A percentile compares a stretch with the other conserved stretches of the same genome.
Evolutionary conservation across 2,329 filamentous ascomycete genomes (phyloP).

Genomic region (Pseudomassariella vexata): DNA sequence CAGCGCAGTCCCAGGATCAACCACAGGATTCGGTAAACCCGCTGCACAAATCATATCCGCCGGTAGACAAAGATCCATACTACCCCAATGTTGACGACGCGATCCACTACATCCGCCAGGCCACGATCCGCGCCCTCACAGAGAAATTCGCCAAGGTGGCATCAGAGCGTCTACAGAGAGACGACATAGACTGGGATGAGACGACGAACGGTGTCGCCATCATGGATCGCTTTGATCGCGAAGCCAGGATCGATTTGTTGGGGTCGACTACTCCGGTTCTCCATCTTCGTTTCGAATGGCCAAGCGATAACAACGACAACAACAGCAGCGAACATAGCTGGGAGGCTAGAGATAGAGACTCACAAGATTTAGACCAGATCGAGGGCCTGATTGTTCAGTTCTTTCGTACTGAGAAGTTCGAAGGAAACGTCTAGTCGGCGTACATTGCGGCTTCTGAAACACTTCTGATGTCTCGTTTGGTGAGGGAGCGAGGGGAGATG

Average conservation of each 20-base stretch:
- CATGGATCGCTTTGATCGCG: conserved; percentile 10
- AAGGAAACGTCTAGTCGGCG: no score
- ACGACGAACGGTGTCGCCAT: conserved; percentile 16
- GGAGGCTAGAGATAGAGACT: no score
- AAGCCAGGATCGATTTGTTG: conserved; percentile 12
- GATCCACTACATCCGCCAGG: conserved; percentile 38
- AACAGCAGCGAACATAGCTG: no score
- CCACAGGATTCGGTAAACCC: conserved; percentile 15
- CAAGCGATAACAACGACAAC: background rate
- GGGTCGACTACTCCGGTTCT: conserved; percentile 1
- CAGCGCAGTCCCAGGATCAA: conserved; percentile 1
- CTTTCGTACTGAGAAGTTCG: conserved; percentile 6
- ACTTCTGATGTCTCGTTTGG: no score
- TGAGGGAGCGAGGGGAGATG: no score
- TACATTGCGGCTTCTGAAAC: no score
- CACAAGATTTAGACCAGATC: conserved; percentile 3
- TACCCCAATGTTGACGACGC: conserved; percentile 40
- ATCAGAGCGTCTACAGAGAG: conserved; percentile 9
- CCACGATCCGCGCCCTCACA: conserved; percentile 26
- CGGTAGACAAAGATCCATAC: conserved; percentile 27
- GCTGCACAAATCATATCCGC: conserved; percentile 34
- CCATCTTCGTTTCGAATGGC: background rate
- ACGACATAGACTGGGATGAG: conserved; percentile 17
- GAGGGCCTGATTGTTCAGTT: conserved; percentile 6
- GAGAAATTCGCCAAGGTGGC: conserved; percentile 12